Base-by-base conservation (phyloP, 1,284 basidiomycete genomes). In the Tetrapyrgos nigripes region DNA sequence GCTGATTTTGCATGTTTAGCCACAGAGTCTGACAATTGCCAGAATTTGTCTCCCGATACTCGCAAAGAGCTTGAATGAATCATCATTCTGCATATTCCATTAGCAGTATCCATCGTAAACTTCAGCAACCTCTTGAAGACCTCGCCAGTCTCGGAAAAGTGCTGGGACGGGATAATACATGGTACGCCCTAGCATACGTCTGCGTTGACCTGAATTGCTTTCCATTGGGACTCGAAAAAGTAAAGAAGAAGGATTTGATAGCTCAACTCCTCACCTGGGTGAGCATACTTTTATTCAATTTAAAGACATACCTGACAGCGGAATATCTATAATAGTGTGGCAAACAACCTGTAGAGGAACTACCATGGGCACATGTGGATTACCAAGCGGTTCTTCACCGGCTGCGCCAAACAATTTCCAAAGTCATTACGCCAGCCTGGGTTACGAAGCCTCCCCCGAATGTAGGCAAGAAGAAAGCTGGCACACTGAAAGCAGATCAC, bases 181-280 rank as follows among this genome's bases (percentile, higher is more conserved):
- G 27, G 19, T 19, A 48, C 19, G 13, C 57, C 14, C 35, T 58
- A n/a, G 28, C 26, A 9, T 58, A 58, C 24, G 50, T 58, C 10
- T 58, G 57, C 29, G 45, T 47, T 17, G 57, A 58, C 33, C 13
- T 58, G 1, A 23, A 58, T 19, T 19, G 27, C 24, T 21, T 58
- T 3, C 57, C 51, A 13, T 23, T 3, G 4, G 43, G 44, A 46
- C 35, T 35, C 11, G 37, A 23, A 4, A 40, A 53, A 40, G 21
- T 51, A 26, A 11, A 33, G 13, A 58, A 49, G 31, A 17, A 3
- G 5, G 17, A 51, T 17, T 17, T 58, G 44, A 26, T 58, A 10
- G n/a, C 53, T 10, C 50, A 53, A 17, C 33, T 58, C 23, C 26
- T 58, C 2, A 14, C 19, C 14, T 58, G 57, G 57, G 57, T 58